Conservation (phyloP, 257 asterid species). For the Lantana camara region DNA sequence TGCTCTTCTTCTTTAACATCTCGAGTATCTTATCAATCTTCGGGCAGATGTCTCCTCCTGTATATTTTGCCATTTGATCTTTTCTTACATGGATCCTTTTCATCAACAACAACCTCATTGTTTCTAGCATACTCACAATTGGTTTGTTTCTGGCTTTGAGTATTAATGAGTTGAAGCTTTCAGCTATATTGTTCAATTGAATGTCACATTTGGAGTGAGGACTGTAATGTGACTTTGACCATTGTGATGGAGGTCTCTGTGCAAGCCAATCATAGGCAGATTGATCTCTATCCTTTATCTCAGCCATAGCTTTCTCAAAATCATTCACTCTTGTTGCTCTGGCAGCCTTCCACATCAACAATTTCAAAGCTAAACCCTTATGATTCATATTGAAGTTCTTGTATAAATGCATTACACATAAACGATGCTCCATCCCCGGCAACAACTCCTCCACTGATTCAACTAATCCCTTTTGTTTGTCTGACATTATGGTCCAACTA, state of each 20-base stretch:
- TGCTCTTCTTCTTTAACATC: not conserved
- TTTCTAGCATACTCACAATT: not conserved
- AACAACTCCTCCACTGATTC: not conserved
- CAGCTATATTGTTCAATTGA: not conserved
- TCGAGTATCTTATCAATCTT: not conserved
- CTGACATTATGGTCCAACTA: not conserved
- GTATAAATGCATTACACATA: slow-evolving; percentile 10
- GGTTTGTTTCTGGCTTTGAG: not conserved
- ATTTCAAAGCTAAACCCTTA: not conserved
- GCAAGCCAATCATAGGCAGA: not conserved
- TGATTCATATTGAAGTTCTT: not conserved
- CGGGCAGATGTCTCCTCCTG: not conserved
- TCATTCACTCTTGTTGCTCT: not conserved
- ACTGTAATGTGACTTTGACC: not conserved
- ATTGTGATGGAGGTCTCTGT: not conserved
- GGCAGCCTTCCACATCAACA: not conserved
- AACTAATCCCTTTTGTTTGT: slow-evolving; percentile 1
- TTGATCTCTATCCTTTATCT: too few species aligned
- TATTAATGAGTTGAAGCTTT: not conserved
- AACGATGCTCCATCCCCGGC: not conserved
- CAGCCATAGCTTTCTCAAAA: not conserved
- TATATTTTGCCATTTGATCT: not conserved
- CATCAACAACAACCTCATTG: too few species aligned
- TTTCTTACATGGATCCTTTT: not conserved
- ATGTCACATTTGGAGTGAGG: not conserved